Percentiles rank a stretch among this genome's conserved stretches.
Evolutionary conservation across 176 grass and related monocot species (phyloP).

Genomic region (Carex cristatella): DNA sequence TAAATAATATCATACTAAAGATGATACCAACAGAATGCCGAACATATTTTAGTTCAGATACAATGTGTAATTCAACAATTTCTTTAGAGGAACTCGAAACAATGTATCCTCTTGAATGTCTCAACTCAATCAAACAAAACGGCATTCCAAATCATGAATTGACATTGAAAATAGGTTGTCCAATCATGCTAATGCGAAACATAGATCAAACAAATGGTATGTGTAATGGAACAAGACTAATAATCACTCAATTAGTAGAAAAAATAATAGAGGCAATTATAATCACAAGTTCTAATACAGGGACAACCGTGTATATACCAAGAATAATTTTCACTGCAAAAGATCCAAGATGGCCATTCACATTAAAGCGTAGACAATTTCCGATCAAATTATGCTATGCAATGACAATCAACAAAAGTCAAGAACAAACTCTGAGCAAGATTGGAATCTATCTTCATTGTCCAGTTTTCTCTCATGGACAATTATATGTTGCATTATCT

Average conservation of each 20-base stretch:
- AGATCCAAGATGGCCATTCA: conserved; percentile 4
- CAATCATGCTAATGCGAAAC: background rate
- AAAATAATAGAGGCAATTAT: background rate
- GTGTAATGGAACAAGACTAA: background rate
- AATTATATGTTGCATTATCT: conserved; percentile 17
- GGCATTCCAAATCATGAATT: background rate
- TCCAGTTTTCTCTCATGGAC: conserved; percentile 9
- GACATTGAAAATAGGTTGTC: background rate
- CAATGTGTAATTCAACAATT: background rate
- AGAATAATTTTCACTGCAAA: background rate
- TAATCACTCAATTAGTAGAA: background rate
- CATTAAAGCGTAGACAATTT: background rate
- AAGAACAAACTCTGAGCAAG: background rate
- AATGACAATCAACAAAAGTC: conserved; percentile 23
- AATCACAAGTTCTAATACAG: background rate
- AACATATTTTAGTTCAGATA: background rate
- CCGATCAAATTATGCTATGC: background rate
- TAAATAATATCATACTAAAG: background rate
- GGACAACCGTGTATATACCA: background rate
- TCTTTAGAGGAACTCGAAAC: background rate
- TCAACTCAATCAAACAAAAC: background rate
- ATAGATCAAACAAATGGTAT: background rate
- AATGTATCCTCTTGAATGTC: background rate
- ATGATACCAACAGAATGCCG: background rate
- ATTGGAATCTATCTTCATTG: background rate